Conservation (phyloP, 441 rosid species). For the Brassica balearica region DNA sequence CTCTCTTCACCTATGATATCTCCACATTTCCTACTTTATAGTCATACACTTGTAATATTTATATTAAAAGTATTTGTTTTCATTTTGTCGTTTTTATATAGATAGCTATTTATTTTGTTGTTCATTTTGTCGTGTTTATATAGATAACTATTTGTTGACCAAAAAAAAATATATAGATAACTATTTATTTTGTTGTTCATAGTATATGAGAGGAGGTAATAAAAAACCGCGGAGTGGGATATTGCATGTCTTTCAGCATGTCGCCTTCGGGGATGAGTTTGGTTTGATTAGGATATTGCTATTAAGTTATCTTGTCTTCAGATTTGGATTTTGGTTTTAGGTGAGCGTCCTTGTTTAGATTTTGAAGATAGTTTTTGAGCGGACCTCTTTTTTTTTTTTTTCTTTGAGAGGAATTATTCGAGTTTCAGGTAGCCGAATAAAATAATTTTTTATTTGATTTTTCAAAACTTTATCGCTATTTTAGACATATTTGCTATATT, state of each 20-base stretch:
- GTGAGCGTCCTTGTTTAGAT: background rate
- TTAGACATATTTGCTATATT: too few relatives aligned
- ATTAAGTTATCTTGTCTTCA: background rate
- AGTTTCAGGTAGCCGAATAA: background rate
- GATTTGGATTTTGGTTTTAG: background rate
- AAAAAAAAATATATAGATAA: background rate
- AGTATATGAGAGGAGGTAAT: background rate
- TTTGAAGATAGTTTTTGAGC: too few relatives aligned
- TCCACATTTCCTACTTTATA: slow-evolving; percentile 30
- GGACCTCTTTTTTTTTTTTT: too few relatives aligned
- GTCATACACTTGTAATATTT: background rate
- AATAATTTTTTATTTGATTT: too few relatives aligned
- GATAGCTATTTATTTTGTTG: background rate
- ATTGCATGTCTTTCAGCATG: background rate
- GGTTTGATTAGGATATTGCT: background rate
- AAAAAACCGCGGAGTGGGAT: background rate
- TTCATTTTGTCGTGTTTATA: slow-evolving; percentile 10
- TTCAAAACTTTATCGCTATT: background rate
- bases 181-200: slow-evolving; percentile 8
- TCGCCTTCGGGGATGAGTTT: background rate
- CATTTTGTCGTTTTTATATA: slow-evolving; percentile 6
- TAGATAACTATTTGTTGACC: background rate
- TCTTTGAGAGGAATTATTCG: background rate
- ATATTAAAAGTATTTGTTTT: background rate
- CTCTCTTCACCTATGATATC: slow-evolving; percentile 17